A percentile compares a stretch with the other conserved stretches of the same genome.
Evolutionary conservation across 805 yeast genomes (phyloP).

Genomic region (Starmera quercuum): DNA sequence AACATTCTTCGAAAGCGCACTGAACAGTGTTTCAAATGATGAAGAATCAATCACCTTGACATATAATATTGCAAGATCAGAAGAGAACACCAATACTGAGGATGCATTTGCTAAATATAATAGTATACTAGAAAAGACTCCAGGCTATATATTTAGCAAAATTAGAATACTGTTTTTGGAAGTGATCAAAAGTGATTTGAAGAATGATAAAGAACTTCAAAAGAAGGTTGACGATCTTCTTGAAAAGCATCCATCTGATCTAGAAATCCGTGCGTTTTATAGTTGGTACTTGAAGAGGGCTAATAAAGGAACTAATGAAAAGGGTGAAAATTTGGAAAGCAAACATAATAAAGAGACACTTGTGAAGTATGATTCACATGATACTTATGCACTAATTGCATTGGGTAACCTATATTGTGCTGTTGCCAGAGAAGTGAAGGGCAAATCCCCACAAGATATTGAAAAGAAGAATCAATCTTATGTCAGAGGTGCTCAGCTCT

Average conservation of each 20-base stretch:
- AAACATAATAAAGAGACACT: slow-evolving; percentile 80
- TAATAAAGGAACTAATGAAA: slow-evolving; percentile 33
- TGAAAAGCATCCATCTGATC: slow-evolving; percentile 44
- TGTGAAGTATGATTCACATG: slow-evolving; percentile 78
- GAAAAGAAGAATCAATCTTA: slow-evolving; percentile 68
- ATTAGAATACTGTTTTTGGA: slow-evolving; percentile 62
- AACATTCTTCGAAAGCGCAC: slow-evolving; percentile 44
- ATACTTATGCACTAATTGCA: slow-evolving; percentile 80
- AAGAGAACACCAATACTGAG: slow-evolving; percentile 36
- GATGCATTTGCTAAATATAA: slow-evolving; percentile 35
- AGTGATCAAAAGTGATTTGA: slow-evolving; percentile 37
- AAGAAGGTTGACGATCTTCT: slow-evolving; percentile 50
- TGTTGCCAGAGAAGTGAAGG: slow-evolving; percentile 71
- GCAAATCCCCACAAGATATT: slow-evolving; percentile 35
- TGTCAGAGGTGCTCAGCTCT: slow-evolving; percentile 85
- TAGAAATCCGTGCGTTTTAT: slow-evolving; percentile 84
- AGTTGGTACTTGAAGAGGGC: slow-evolving; percentile 79
- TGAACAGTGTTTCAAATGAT: slow-evolving; percentile 21
- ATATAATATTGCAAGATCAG: slow-evolving; percentile 74
- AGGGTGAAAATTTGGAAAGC: slow-evolving; percentile 55
- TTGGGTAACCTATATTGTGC: slow-evolving; percentile 81
- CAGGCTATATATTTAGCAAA: slow-evolving; percentile 68
- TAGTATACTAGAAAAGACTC: slow-evolving; percentile 48
- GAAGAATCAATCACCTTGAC: slow-evolving; percentile 36
- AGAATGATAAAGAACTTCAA: slow-evolving; percentile 32